Evolutionary conservation across 2,329 filamentous ascomycete genomes (phyloP), one percentile per base, ranked within the genome.

Genomic region (Alternaria arborescens): DNA sequence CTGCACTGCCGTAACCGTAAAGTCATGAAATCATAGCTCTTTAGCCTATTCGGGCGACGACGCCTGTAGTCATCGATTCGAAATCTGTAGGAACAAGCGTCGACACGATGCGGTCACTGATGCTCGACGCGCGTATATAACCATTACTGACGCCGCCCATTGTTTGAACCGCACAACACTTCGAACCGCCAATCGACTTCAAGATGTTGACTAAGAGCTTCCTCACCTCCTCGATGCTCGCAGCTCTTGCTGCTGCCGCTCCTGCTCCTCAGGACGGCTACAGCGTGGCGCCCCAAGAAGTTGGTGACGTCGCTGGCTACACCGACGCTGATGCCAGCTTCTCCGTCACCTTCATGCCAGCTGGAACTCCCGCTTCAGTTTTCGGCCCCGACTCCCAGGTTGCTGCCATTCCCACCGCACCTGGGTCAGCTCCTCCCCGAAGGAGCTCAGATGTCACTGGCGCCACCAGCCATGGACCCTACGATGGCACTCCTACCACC

Each of bases 391-490:
- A 81, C 67, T 83, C 81, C 47, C 75, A 79, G 53, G 69, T 84
- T 50, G 68, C 78, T 43, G 81, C 62, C 56, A 63, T 65, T 7
- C 60, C 77, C 47, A 67, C 72, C 43, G 40, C 75, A 40, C 68
- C 77, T 43, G 61, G 57, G n/a, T 75, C 78, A 48, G 79, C 76
- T 34, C 78, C 75, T 36, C 80, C 85, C 4, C 78, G 83, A 60
- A 72, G 82, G 53, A 85, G 82, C 66, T 79, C 80, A 46, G 76
- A 83, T 56, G 77, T 84, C 14, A 86, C 83, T 38, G 85, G 90
- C 30, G 82, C 87, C 5, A 90, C 88, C 3, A 87, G 84, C 5
- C 91, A 94, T 73, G 91, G 90, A 0, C 84, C 90, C 0, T 94
- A 83, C 76, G 86, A 79, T 3, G 91, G 91, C 3, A 84, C 85